These are phyloP conservation scores for Lolium perenne DNA, from an alignment of 176 grass and related monocot genomes.

Conservation along the genomic window DNA sequence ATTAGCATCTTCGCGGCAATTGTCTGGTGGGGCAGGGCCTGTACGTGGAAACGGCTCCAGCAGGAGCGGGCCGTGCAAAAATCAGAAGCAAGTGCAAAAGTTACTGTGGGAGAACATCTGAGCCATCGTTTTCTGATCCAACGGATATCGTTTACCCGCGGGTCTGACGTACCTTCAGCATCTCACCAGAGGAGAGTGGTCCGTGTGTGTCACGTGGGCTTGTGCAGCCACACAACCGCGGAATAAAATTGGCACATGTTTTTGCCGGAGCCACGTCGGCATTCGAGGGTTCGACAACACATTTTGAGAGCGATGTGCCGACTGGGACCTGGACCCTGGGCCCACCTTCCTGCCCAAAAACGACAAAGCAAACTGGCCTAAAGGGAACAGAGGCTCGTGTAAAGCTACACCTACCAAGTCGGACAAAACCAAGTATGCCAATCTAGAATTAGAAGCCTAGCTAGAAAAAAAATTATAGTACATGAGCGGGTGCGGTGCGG, in stretches of 20 bases:
- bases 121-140: neutral
- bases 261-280: neutral
- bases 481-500: neutral
- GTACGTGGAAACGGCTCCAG: neutral
- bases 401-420: neutral
- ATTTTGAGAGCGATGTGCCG: slow-evolving; percentile 49
- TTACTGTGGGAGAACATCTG: neutral
- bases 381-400: slow-evolving; percentile 10
- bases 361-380: slow-evolving; percentile 10
- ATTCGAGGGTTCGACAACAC: slow-evolving; percentile 51
- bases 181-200: neutral
- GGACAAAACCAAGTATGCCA: neutral
- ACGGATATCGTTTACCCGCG: neutral
- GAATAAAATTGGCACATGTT: neutral
- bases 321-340: slow-evolving; percentile 3
- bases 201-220: neutral
- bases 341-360: neutral
- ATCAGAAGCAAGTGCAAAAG: neutral
- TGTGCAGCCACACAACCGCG: neutral
- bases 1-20: neutral
- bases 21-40: neutral
- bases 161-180: neutral
- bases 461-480: neutral
- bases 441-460: neutral
- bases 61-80: neutral